phyloP scores from a whole-genome alignment of 805 yeast genomes.

The Monosporozyma yasuniensis region DNA sequence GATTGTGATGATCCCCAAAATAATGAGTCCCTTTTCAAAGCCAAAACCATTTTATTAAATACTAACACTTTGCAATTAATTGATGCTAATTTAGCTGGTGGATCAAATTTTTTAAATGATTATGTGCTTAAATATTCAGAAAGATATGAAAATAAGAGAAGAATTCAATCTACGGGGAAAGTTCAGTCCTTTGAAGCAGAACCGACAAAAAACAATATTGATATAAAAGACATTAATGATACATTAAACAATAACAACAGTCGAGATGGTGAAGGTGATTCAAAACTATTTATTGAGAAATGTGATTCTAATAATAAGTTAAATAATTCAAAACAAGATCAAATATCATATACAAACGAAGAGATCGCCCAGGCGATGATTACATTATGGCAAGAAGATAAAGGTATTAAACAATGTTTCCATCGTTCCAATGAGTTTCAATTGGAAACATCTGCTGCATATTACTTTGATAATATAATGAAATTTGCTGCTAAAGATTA shows the following conservation, averaged over 20 bases:
- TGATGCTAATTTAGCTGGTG: conserved; percentile 60
- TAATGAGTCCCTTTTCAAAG: conserved; percentile 36
- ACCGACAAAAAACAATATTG: conserved; percentile 9
- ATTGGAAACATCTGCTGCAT: conserved; percentile 72
- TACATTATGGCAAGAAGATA: conserved; percentile 60
- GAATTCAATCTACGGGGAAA: conserved; percentile 46
- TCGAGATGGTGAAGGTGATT: neutral
- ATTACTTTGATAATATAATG: conserved; percentile 66
- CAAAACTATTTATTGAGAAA: conserved; percentile 7
- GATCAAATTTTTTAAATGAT: conserved; percentile 52
- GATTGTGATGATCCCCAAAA: conserved; percentile 50
- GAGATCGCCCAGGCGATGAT: conserved; percentile 64
- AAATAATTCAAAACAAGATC: conserved; percentile 3
- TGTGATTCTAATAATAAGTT: conserved; percentile 2
- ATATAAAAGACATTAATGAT: conserved; percentile 9
- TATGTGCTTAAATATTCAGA: conserved; percentile 55
- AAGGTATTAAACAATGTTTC: conserved; percentile 54
- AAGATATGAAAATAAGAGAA: conserved; percentile 43
- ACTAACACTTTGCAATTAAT: conserved; percentile 53
- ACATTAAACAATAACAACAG: conserved; percentile 9
- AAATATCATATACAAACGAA: conserved; percentile 27
- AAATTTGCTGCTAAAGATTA: conserved; percentile 59
- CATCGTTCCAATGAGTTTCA: conserved; percentile 67
- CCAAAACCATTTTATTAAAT: conserved; percentile 43
- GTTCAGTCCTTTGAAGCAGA: conserved; percentile 27